phyloP scores from a whole-genome alignment of 148 eudicot genomes.

The Amaranthus cruentus region DNA sequence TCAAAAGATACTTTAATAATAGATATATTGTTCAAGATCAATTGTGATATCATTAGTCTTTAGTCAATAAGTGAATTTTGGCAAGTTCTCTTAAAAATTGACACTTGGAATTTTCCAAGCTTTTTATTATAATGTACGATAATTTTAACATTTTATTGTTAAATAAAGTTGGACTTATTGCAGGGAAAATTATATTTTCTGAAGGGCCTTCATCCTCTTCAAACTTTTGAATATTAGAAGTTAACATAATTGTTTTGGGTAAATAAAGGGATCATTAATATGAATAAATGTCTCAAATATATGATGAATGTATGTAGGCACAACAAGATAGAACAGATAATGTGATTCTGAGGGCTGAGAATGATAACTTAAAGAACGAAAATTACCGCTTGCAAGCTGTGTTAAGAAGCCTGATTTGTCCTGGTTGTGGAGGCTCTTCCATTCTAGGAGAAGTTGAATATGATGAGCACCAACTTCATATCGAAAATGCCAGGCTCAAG shows the following conservation, averaged over 20 bases:
- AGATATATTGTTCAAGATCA: too few relatives aligned
- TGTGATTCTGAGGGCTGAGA: constrained; percentile 68
- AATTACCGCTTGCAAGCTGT: constrained; percentile 75
- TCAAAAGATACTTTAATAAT: too few relatives aligned
- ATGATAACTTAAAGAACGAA: constrained; percentile 79
- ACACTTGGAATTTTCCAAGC: too few relatives aligned
- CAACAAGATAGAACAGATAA: constrained; percentile 92
- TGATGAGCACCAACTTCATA: constrained; percentile 87
- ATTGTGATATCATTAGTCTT: too few relatives aligned
- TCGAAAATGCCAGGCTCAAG: constrained; percentile 81
- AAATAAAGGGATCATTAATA: not conserved
- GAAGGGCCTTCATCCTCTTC: too few relatives aligned
- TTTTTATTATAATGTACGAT: too few relatives aligned
- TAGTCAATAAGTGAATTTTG: too few relatives aligned
- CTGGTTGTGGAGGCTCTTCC: constrained; percentile 83
- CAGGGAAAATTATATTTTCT: too few relatives aligned
- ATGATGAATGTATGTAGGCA: constrained; percentile 40
- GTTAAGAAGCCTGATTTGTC: constrained; percentile 66
- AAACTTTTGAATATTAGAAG: too few relatives aligned
- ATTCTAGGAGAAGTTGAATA: constrained; percentile 64
- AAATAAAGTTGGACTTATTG: too few relatives aligned
- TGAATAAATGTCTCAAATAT: not conserved
- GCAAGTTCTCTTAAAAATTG: too few relatives aligned
- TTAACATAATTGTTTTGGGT: not conserved
- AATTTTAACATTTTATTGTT: too few relatives aligned